Evolutionary conservation across 2,329 filamentous ascomycete species (phyloP).

Genomic region (Ambrosiella cleistominuta): DNA sequence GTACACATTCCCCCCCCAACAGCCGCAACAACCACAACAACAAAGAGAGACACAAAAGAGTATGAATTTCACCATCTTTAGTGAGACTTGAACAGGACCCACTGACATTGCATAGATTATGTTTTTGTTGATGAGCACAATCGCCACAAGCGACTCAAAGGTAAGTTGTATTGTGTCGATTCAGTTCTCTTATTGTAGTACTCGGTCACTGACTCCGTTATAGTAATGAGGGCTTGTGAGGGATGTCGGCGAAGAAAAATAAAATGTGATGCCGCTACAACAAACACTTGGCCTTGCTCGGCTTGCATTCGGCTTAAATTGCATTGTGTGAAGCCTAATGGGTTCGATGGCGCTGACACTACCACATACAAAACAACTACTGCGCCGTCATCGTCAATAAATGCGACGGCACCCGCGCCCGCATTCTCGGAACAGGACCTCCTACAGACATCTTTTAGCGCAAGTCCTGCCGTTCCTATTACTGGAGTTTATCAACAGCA

Average conservation of each 20-base stretch:
- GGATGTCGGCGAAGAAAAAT: constrained; percentile 91
- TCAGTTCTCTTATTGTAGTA: neutral
- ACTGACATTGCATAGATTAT: constrained; percentile 51
- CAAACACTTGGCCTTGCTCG: constrained; percentile 93
- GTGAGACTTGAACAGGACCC: neutral
- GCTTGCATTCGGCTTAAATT: constrained; percentile 84
- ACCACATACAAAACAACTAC: constrained; percentile 12
- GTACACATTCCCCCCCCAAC: constrained; percentile 55
- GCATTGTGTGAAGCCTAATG: constrained; percentile 77
- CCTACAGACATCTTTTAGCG: constrained; percentile 6
- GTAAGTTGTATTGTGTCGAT: constrained; percentile 29
- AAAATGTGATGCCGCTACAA: constrained; percentile 92
- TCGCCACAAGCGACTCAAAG: constrained; percentile 89
- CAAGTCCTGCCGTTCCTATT: constrained; percentile 15
- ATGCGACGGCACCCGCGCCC: neutral
- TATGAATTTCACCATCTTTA: neutral
- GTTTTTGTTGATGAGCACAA: constrained; percentile 99
- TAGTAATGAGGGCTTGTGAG: constrained; percentile 94
- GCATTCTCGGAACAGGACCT: constrained; percentile 1
- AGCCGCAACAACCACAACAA: constrained; percentile 27
- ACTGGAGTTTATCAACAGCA: constrained; percentile 21
- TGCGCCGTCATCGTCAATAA: neutral
- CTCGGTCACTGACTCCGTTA: neutral
- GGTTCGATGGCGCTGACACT: constrained; percentile 36
- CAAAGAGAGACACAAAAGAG: constrained; percentile 14